Percentiles rank a stretch among this genome's conserved stretches.
Conservation (phyloP, 2,329 filamentous ascomycete genomes). For the Fusarium pilosicola region DNA sequence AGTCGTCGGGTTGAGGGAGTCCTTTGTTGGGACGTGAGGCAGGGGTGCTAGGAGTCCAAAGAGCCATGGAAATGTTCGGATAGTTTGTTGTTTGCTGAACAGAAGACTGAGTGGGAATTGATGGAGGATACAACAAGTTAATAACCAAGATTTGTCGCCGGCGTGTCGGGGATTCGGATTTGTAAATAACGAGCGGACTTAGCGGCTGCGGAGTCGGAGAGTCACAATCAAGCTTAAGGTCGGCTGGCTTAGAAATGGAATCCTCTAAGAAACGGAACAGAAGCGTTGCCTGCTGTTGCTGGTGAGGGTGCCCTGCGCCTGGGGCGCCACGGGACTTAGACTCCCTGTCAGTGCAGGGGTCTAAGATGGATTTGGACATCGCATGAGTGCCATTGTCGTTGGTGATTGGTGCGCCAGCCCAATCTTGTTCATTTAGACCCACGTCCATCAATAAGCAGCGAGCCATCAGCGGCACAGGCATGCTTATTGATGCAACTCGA, state of each 20-base stretch:
- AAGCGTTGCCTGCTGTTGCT: conserved; percentile 20
- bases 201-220: conserved; percentile 27
- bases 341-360: conserved; percentile 32
- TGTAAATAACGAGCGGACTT: conserved; percentile 36
- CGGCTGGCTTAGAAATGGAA: conserved; percentile 35
- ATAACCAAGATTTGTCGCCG: conserved; percentile 21
- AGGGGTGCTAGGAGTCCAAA: conserved; percentile 40
- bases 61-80: conserved; percentile 37
- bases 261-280: conserved; percentile 29
- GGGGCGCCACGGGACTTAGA: conserved; percentile 25
- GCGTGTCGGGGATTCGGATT: conserved; percentile 33
- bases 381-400: conserved; percentile 29
- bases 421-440: conserved; percentile 29
- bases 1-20: conserved; percentile 51
- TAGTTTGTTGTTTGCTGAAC: conserved; percentile 12
- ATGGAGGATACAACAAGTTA: conserved; percentile 13
- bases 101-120: conserved; percentile 6
- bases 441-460: conserved; percentile 36
- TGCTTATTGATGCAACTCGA: conserved; percentile 38
- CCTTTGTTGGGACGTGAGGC: conserved; percentile 40
- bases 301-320: conserved; percentile 21
- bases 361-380: conserved; percentile 28
- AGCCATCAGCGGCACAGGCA: conserved; percentile 28
- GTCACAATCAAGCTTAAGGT: conserved; percentile 14
- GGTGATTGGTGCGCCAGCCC: conserved; percentile 43